phyloP scores from a whole-genome alignment of 1,139 yeast species.

The Yamadazyma atmosphaerica region DNA sequence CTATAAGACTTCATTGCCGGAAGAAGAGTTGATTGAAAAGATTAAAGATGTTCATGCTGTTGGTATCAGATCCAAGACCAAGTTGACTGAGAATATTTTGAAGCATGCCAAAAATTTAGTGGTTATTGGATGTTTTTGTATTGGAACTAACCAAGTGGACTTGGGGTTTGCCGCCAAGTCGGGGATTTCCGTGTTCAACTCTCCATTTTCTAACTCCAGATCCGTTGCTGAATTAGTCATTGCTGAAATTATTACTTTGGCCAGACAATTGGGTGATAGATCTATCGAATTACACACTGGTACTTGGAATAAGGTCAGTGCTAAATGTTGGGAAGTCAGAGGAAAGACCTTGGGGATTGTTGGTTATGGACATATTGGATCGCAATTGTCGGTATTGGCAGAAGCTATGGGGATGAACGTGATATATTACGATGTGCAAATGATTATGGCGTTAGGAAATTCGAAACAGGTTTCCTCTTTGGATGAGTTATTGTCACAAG shows the following conservation, averaged over 20 bases:
- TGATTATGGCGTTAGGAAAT: conserved; percentile 96
- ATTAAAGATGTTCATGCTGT: conserved; percentile 92
- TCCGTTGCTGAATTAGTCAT: conserved; percentile 98
- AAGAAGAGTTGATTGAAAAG: conserved; percentile 92
- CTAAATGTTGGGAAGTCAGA: conserved; percentile 98
- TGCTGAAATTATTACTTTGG: conserved; percentile 89
- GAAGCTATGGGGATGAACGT: conserved; percentile 99
- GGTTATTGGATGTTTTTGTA: conserved; percentile 96
- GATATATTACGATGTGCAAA: conserved; percentile 83
- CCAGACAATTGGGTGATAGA: conserved; percentile 97
- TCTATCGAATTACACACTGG: conserved; percentile 96
- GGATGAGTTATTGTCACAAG: conserved; percentile 72
- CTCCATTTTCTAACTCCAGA: conserved; percentile 98
- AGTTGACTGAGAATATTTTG: conserved; percentile 74
- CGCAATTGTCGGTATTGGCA: conserved; percentile 94
- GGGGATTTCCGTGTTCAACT: conserved; percentile 97
- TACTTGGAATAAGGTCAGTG: conserved; percentile 95
- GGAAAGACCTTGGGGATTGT: conserved; percentile 97
- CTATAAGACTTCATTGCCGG: conserved; percentile 85
- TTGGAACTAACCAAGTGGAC: conserved; percentile 98
- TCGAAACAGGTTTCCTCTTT: conserved; percentile 89
- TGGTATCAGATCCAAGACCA: conserved; percentile 97
- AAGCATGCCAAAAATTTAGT: conserved; percentile 87
- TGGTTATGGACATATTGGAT: conserved; percentile 98
- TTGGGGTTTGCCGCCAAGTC: conserved; percentile 86